Evolutionary conservation across 495 filamentous ascomycete species (phyloP).

Genomic region (Parathielavia hyrcaniae): DNA sequence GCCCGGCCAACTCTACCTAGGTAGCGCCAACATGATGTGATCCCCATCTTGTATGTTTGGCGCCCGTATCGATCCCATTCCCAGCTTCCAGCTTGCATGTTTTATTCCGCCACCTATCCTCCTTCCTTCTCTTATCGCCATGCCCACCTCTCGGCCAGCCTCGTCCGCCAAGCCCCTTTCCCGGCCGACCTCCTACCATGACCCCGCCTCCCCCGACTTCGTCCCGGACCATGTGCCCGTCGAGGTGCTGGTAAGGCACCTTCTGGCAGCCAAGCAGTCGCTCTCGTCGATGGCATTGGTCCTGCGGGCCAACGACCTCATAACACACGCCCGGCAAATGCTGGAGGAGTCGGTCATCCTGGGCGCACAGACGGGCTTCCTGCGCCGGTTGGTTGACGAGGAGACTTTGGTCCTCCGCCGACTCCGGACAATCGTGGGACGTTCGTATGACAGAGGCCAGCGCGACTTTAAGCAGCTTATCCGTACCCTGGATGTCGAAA

Average conservation of each 20-base stretch:
- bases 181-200: constrained; percentile 12
- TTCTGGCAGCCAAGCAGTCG: constrained; percentile 83
- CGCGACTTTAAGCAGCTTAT: constrained; percentile 54
- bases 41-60: neutral
- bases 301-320: constrained; percentile 80
- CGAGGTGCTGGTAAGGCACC: constrained; percentile 70
- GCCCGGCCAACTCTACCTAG: neutral
- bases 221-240: constrained; percentile 43
- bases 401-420: constrained; percentile 64
- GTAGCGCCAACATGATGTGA: neutral
- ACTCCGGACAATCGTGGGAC: constrained; percentile 56
- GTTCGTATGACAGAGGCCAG: constrained; percentile 42
- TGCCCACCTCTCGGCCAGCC: constrained; percentile 15
- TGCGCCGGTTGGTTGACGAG: constrained; percentile 63
- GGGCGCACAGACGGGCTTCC: constrained; percentile 67
- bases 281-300: constrained; percentile 81
- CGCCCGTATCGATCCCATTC: neutral
- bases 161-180: constrained; percentile 17
- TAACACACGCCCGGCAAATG: constrained; percentile 64
- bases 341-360: constrained; percentile 77
- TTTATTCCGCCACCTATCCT: neutral
- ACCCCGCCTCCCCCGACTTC: constrained; percentile 21
- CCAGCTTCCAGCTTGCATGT: neutral
- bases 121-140: constrained; percentile 2
- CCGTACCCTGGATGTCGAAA: constrained; percentile 64